These are phyloP conservation scores for Fusarium devonianum DNA, from an alignment of 2,329 filamentous ascomycete genomes.

Conservation along the genomic window DNA sequence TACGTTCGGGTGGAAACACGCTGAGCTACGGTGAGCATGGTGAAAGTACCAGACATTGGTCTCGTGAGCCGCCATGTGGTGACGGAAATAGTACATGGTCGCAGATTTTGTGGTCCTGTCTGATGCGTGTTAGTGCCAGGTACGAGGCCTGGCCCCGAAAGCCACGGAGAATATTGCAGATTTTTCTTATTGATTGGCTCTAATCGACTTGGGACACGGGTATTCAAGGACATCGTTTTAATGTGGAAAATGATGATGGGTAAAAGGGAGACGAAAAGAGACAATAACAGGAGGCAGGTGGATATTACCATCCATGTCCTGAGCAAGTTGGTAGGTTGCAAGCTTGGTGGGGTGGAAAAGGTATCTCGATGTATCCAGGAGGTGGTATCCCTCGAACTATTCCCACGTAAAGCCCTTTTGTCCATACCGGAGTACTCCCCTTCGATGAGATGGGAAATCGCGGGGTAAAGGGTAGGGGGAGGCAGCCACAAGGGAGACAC, in stretches of 20 bases:
- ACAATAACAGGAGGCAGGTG: constrained; percentile 1
- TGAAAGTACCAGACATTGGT: constrained; percentile 20
- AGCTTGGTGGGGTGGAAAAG: too few species aligned
- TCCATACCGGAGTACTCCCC: too few species aligned
- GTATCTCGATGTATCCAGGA: too few species aligned
- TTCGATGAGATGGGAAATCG: constrained; percentile 29
- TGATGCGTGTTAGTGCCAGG: constrained; percentile 4
- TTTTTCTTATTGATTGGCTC: background rate
- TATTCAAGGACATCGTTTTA: background rate
- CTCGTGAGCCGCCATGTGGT: constrained; percentile 35
- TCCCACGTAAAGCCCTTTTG: too few species aligned
- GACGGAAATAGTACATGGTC: constrained; percentile 33
- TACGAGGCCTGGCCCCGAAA: background rate
- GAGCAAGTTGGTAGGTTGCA: background rate
- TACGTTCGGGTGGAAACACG: too few species aligned
- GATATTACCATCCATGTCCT: background rate
- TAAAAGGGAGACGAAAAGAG: constrained; percentile 3
- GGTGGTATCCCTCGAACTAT: too few species aligned
- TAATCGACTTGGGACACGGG: background rate
- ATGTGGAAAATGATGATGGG: background rate
- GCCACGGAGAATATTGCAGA: background rate
- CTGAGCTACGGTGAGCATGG: constrained; percentile 8
- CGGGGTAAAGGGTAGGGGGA: constrained; percentile 33
- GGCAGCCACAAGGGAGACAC: constrained; percentile 22
- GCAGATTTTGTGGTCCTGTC: constrained; percentile 4